A percentile compares a stretch with the other conserved stretches of the same genome.
These are phyloP conservation scores for Penicillium frequentans DNA, from an alignment of 2,329 filamentous ascomycete species.

Conservation along the genomic window DNA sequence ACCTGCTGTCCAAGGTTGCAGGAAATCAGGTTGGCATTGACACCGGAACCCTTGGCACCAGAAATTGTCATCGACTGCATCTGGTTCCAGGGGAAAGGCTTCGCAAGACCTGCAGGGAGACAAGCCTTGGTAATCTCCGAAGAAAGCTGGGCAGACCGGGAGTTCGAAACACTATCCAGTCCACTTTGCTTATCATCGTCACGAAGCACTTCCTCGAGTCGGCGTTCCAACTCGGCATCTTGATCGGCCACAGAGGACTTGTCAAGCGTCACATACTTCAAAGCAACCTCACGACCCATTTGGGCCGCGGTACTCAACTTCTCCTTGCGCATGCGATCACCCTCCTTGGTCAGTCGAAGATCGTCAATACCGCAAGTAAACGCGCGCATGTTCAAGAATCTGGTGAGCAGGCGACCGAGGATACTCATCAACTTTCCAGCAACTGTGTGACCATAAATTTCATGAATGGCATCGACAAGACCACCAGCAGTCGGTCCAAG, in stretches of 20 bases:
- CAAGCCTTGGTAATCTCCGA: slow-evolving; percentile 75
- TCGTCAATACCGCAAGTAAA: slow-evolving; percentile 99
- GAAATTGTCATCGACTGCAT: slow-evolving; percentile 99
- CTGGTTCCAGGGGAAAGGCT: slow-evolving; percentile 93
- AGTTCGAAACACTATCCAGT: slow-evolving; percentile 85
- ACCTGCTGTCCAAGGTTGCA: slow-evolving; percentile 97
- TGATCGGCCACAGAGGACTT: slow-evolving; percentile 61
- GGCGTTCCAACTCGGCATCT: slow-evolving; percentile 70
- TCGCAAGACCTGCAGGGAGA: slow-evolving; percentile 78
- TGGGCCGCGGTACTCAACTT: slow-evolving; percentile 66
- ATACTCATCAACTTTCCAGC: slow-evolving; percentile 88
- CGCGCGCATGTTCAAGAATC: slow-evolving; percentile 86
- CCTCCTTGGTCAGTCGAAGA: slow-evolving; percentile 76
- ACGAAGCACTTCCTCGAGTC: slow-evolving; percentile 84
- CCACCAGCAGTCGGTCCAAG: slow-evolving; percentile 85
- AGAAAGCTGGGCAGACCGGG: slow-evolving; percentile 68
- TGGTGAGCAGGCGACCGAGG: slow-evolving; percentile 83
- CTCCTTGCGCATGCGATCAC: slow-evolving; percentile 69
- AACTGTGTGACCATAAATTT: slow-evolving; percentile 83
- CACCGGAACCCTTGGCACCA: slow-evolving; percentile 86
- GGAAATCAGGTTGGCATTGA: slow-evolving; percentile 97
- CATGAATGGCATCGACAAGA: slow-evolving; percentile 87
- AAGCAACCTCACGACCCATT: slow-evolving; percentile 76
- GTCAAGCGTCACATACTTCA: slow-evolving; percentile 83
- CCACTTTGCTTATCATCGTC: slow-evolving; percentile 89